phyloP scores from a whole-genome alignment of 768 basidiomycete genomes.

The Lentinula lateritia region DNA sequence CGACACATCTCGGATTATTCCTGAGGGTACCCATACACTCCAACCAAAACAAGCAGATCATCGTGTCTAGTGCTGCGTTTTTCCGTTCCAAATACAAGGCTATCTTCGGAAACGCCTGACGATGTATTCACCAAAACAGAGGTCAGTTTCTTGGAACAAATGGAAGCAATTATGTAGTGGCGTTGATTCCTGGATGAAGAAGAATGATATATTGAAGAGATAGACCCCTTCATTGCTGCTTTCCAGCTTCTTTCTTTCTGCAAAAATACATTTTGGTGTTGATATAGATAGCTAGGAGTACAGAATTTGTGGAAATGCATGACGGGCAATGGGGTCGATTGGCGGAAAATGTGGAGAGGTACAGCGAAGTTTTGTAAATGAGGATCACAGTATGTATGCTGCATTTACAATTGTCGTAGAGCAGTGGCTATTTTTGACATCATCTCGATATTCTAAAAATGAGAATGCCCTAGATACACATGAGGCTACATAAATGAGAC shows the following conservation, averaged over 20 bases:
- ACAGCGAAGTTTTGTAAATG: constrained; percentile 3
- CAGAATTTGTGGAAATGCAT: constrained; percentile 14
- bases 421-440: too few relatives aligned
- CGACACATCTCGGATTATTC: constrained; percentile 32
- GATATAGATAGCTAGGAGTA: constrained; percentile 16
- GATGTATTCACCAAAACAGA: background rate
- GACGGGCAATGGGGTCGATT: constrained; percentile 18
- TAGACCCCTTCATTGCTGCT: constrained; percentile 19
- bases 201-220: constrained; percentile 5
- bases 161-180: constrained; percentile 14
- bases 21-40: constrained; percentile 29
- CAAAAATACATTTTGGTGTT: constrained; percentile 9
- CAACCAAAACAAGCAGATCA: constrained; percentile 14
- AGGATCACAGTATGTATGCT: background rate
- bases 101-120: background rate
- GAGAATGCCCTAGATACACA: background rate
- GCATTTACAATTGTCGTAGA: background rate
- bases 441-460: background rate
- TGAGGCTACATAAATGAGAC: too few relatives aligned
- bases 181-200: constrained; percentile 14
- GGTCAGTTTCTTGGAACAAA: constrained; percentile 3
- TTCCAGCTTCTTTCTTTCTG: constrained; percentile 14
- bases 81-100: background rate
- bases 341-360: constrained; percentile 12
- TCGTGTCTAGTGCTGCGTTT: background rate